Evolutionary conservation across 2,329 filamentous ascomycete species (phyloP), one percentile per base, ranked within the genome.

Genomic region (Penicillium sp.): DNA sequence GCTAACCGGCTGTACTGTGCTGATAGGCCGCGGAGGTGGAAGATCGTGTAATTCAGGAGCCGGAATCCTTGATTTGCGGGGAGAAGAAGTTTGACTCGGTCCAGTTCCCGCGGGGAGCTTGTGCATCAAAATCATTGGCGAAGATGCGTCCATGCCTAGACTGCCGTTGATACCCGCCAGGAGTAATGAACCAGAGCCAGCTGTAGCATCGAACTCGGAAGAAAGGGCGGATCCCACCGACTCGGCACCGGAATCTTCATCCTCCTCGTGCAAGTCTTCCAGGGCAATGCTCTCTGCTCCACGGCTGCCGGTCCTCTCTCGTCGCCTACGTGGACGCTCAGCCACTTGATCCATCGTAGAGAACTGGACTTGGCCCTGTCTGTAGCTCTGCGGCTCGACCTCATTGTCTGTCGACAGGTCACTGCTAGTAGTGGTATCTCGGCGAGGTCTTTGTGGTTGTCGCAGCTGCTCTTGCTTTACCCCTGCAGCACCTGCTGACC

Each of bases 371-470:
- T 78, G 72, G 41, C 77, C 74, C 50, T 75, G 74, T 56, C 73
- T 76, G 62, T 78, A 79, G 0, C 71, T 67, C 6, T 73, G 70
- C 0, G 75, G 69, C 41, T 80, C 78, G 24, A 77, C 62, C 51
- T 85, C 81, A 54, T 82, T 83, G 50, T 84, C 81, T 0, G 80
- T 82, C 0, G 80, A 84, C 69, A 84, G 73, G 36, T 85, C 81
- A 55, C 80, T 84, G 60, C 81, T 84, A 3, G 81, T 83, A 13
- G 79, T 77, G 0, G 81, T 84, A 62, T 84, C 81, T 60, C 80
- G 69, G 34, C 81, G 71, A 0, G 78, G 72, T 9, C 80, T 71
- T 39, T 51, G 46, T 55, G 74, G 72, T 56, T 77, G 77, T 2
- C n/a, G 35, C 10, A 23, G 71, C 40, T 51, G 46, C 55, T 74